These are phyloP conservation scores for Pichia sp. DNA, from an alignment of 1,139 yeast genomes.

Conservation along the genomic window DNA sequence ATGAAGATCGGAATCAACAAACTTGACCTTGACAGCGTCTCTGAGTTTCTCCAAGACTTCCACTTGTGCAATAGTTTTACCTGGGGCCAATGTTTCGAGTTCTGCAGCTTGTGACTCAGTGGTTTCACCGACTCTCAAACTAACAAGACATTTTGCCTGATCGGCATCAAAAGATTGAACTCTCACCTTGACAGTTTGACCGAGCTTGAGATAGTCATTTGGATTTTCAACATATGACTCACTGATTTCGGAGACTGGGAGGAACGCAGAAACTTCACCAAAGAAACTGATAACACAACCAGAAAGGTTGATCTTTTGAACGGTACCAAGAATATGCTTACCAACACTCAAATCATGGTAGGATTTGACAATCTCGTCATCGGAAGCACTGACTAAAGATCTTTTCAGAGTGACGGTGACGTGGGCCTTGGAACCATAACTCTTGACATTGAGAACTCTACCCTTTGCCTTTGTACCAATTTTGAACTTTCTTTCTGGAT, in stretches of 20 bases:
- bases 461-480: conserved; percentile 75
- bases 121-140: conserved; percentile 58
- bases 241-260: conserved; percentile 83
- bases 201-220: conserved; percentile 68
- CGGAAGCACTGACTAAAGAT: conserved; percentile 69
- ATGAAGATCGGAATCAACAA: conserved; percentile 47
- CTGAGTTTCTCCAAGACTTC: conserved; percentile 67
- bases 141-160: conserved; percentile 54
- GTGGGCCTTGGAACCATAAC: conserved; percentile 29
- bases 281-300: conserved; percentile 86
- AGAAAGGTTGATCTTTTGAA: conserved; percentile 59
- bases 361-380: conserved; percentile 45
- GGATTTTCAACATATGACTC: conserved; percentile 80
- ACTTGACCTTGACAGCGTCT: conserved; percentile 62
- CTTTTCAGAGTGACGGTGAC: conserved; percentile 72
- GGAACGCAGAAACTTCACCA: conserved; percentile 67
- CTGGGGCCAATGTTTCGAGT: conserved; percentile 46
- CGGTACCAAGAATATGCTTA: conserved; percentile 64
- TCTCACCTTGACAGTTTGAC: conserved; percentile 78
- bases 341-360: conserved; percentile 53
- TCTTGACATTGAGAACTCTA: conserved; percentile 44
- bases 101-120: conserved; percentile 42
- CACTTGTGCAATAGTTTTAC: conserved; percentile 58
- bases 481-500: conserved; percentile 90
- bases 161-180: conserved; percentile 52